Evolutionary conservation across 129 eudicot genomes (phyloP), one percentile per base, ranked within the genome.

Genomic region (Centella asiatica): DNA sequence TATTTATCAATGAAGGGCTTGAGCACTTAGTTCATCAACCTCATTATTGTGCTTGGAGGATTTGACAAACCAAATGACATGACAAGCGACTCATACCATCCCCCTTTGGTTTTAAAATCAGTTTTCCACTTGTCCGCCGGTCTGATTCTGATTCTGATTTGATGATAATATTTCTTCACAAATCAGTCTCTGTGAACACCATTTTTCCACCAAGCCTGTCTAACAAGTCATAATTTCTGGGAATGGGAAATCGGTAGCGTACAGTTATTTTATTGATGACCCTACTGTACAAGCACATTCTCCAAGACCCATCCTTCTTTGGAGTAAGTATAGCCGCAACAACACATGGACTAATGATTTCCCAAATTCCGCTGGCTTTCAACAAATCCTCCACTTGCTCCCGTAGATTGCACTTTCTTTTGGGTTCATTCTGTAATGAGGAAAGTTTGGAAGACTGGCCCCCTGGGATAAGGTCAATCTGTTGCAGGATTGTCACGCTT

Each of bases 271-370:
- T 40, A 15, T 62, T 39, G 33, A 22, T 20, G 2, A 36, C 67
- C 7, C 49, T 50, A 22, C 52, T 40, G 27, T 61, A 53, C 6
- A 62, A 34, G 25, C 67, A 44, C 34, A 62, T 42, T 25, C 67
- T 9, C 51, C 33, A 62, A 13, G 11, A 18, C 23, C 52, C 34
- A 22, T 44, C 67, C 51, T 20, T 59, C 45, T 59, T 59, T 14
- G 47, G 48, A 2, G 37, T 54, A 1, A 33, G 19, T 15, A 34
- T 33, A 22, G 48, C 67, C 12, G 22, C 9, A 13, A 39, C 53
- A 12, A 0, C n/a, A 40, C 67, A 62, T 8, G 4, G 67, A 44
- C 67, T 62, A 50, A 62, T 40, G 23, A 53, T 44, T 24, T 62
- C 19, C 31, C 14, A 34, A 26, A 64, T 64, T 14, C 27, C 15